These are phyloP conservation scores for Aquilaria yunnanensis DNA, from an alignment of 345 rosid genomes.

Conservation along the genomic window DNA sequence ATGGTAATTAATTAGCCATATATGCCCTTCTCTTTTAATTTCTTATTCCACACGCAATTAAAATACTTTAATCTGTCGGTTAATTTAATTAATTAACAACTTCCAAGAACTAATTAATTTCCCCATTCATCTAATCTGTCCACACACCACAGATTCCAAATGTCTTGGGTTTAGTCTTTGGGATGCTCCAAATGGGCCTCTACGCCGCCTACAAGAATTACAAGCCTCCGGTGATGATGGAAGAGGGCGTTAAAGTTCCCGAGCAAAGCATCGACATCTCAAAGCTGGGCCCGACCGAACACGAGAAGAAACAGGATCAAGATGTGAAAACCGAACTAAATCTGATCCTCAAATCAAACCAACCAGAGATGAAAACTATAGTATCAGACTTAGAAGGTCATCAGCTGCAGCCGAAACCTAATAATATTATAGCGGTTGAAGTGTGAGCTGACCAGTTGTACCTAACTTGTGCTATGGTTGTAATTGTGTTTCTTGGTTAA, in stretches of 20 bases:
- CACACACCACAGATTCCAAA: slow-evolving; percentile 38
- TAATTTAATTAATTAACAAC: slow-evolving; percentile 8
- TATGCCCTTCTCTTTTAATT: neutral
- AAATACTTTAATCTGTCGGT: slow-evolving; percentile 2
- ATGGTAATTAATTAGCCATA: slow-evolving; percentile 26
- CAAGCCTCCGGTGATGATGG: slow-evolving; percentile 21
- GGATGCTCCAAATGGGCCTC: slow-evolving; percentile 47
- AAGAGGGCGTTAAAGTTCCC: slow-evolving; percentile 18
- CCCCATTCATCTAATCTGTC: neutral
- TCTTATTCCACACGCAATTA: too few relatives aligned
- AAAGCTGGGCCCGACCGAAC: neutral
- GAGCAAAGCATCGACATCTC: slow-evolving; percentile 13
- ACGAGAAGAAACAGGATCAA: neutral
- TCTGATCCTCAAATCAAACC: neutral
- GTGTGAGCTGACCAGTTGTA: too few relatives aligned
- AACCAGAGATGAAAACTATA: too few relatives aligned
- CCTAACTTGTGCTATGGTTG: too few relatives aligned
- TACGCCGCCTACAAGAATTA: slow-evolving; percentile 37
- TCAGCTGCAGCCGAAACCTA: too few relatives aligned
- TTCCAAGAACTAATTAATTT: slow-evolving; percentile 1
- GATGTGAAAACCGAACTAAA: neutral
- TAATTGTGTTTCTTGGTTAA: too few relatives aligned
- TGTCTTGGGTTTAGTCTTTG: slow-evolving; percentile 40
- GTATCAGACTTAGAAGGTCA: too few relatives aligned
- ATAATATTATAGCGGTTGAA: too few relatives aligned